phyloP scores from a whole-genome alignment of 139 green algal species.

The Chlorella sp. region DNA sequence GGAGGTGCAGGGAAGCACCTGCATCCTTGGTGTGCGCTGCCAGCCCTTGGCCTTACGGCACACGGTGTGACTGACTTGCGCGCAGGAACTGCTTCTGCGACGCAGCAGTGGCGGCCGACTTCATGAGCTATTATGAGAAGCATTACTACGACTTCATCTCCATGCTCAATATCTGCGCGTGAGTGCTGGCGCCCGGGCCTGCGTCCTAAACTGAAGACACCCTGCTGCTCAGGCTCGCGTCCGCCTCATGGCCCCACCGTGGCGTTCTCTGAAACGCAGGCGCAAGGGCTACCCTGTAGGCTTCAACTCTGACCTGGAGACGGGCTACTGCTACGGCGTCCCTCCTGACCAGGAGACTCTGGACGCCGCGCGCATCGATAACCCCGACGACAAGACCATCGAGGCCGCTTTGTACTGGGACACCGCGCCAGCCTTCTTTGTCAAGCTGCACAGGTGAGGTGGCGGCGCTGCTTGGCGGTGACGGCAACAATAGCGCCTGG shows the following conservation, averaged over 20 bases:
- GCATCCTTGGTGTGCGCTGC: too few species aligned
- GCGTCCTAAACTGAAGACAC: background rate
- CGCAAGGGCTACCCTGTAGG: background rate
- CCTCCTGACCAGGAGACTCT: background rate
- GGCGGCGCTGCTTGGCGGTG: too few species aligned
- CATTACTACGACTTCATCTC: background rate
- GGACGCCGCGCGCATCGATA: too few species aligned
- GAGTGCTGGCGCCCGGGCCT: background rate
- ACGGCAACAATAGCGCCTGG: too few species aligned
- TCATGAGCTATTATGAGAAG: background rate
- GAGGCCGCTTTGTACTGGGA: too few species aligned
- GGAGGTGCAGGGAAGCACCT: too few species aligned
- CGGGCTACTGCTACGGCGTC: constrained; percentile 1
- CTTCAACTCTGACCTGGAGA: background rate
- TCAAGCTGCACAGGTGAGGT: too few species aligned
- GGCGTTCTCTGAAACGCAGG: background rate
- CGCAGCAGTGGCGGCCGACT: background rate
- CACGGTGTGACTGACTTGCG: too few species aligned
- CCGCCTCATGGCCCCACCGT: background rate
- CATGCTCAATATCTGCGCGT: background rate
- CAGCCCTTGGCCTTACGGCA: too few species aligned
- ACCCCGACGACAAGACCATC: too few species aligned
- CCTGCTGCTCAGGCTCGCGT: background rate
- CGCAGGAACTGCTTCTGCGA: constrained; percentile 3
- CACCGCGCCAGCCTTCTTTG: too few species aligned